Evolutionary conservation across 148 eudicot genomes (phyloP), one percentile per base, ranked within the genome.

Genomic region (Suaeda aralocaspica): DNA sequence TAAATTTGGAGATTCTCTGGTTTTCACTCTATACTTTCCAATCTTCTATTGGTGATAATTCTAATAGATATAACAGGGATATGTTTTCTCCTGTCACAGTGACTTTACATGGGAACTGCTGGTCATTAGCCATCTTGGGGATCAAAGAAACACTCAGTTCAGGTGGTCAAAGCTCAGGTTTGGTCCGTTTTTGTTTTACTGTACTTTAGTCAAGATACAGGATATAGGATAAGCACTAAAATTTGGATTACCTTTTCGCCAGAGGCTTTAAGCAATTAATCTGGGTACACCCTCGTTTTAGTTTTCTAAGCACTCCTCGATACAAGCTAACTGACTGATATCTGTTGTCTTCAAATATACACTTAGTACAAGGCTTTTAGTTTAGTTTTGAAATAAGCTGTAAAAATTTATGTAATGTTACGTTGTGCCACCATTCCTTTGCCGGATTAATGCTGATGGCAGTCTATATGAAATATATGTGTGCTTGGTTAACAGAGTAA

Each of bases 111-210:
- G 98, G 87, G 96, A 91, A 74, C 88, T 94, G 72, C 73, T 91
- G 88, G 84, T 78, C 96, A 73, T 49, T 94, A 45, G 64, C 80
- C 82, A 70, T 14, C 65, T 91, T 73, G 85, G 89, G 56, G 81
- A 87, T 91, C 66, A 91, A 82, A 85, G 96, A 97, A 33, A n/a
- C n/a, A 84, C 98, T 44, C 87, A 91, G 79, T 94, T 94, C 81
- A 80, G n/a, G 91, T 82, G 98, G 98, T 59, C 98, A 94, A 84
- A 91, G 88, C 75, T 83, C 98, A 79, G 97, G 97, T 89, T 45
- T 60, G n/a, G 76, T 64, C 44, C 53, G 22, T 48, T 21, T 9
- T 26, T 58, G 16, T 26, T 29, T 62, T 64, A 59, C 51, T 11
- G 1, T 48, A 51, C 52, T 34, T 24, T 62, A 16, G 18, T 2